phyloP scores from a whole-genome alignment of 2,329 filamentous ascomycete genomes.

The Calonectria montana region DNA sequence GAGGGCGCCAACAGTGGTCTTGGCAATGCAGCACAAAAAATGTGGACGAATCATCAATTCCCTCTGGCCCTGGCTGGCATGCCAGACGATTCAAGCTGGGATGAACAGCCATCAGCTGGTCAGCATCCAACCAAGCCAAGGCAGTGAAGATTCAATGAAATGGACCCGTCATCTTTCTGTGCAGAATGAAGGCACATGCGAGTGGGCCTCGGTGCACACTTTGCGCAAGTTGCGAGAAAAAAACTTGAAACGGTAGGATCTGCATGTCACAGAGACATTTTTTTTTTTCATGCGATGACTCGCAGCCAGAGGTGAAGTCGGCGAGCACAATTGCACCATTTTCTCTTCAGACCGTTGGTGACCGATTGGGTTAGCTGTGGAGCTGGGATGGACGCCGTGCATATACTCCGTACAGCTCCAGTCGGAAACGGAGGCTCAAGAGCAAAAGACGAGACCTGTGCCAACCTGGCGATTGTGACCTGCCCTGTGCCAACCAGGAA shows the following conservation, averaged over 20 bases:
- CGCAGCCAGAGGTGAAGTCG: conserved; percentile 39
- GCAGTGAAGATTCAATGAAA: conserved; percentile 1
- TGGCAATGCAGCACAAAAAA: conserved; percentile 24
- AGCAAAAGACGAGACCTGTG: background rate
- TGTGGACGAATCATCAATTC: conserved; percentile 26
- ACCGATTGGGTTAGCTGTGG: conserved; percentile 33
- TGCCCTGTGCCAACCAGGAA: conserved; percentile 19
- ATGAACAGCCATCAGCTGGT: conserved; percentile 6
- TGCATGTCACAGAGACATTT: conserved; percentile 40
- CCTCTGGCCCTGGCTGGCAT: conserved; percentile 17
- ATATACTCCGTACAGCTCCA: background rate
- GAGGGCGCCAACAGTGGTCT: conserved; percentile 17
- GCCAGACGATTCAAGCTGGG: conserved; percentile 11
- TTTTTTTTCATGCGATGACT: conserved; percentile 37
- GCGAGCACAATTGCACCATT: conserved; percentile 26
- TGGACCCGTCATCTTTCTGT: conserved; percentile 16
- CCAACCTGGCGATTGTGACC: conserved; percentile 1
- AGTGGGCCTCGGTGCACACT: conserved; percentile 8
- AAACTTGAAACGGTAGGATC: conserved; percentile 40
- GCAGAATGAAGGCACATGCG: conserved; percentile 7
- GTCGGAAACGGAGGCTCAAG: conserved; percentile 10
- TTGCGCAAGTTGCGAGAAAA: conserved; percentile 18
- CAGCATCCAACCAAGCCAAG: conserved; percentile 13
- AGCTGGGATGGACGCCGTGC: conserved; percentile 20
- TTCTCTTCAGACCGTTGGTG: conserved; percentile 29